A percentile compares a stretch with the other conserved stretches of the same genome.
Conservation (phyloP, 768 basidiomycete genomes). For the Pleurotus salmoneostramineus region DNA sequence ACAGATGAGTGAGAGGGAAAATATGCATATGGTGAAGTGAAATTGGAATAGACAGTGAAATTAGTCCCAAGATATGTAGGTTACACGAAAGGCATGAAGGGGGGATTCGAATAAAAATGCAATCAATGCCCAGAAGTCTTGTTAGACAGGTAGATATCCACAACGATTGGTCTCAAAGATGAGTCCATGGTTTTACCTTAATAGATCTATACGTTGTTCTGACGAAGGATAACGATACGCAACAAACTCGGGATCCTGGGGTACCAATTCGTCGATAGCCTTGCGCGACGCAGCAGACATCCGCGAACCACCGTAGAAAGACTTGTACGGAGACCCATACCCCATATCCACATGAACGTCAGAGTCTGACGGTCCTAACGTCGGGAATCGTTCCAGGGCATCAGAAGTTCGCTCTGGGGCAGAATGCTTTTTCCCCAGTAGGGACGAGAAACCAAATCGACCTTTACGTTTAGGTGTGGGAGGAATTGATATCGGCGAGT, state of each 20-base stretch:
- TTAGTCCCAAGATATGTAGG: too few species aligned
- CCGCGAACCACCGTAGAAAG: constrained; percentile 36
- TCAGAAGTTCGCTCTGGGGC: constrained; percentile 28
- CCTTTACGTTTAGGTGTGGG: constrained; percentile 62
- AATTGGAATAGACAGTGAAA: too few species aligned
- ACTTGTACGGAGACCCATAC: constrained; percentile 50
- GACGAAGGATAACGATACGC: constrained; percentile 85
- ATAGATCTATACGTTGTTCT: constrained; percentile 62
- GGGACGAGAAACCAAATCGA: constrained; percentile 62
- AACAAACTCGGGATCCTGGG: constrained; percentile 82
- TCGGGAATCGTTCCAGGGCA: constrained; percentile 43
- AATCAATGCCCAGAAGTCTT: not conserved
- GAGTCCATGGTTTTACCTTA: constrained; percentile 30
- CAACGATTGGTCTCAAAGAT: not conserved
- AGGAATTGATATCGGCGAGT: constrained; percentile 22
- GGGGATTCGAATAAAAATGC: not conserved
- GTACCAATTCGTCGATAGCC: constrained; percentile 74
- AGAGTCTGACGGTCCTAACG: constrained; percentile 37
- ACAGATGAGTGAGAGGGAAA: too few species aligned
- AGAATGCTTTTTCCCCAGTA: constrained; percentile 56
- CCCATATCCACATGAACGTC: constrained; percentile 42
- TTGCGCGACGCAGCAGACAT: constrained; percentile 67
- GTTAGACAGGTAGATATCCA: not conserved
- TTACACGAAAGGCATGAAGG: too few species aligned
- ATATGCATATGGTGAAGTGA: too few species aligned